Evolutionary conservation across 202 grass and related monocot genomes (phyloP), one percentile per base, ranked within the genome.

Genomic region (Hordeum pubiflorum): DNA sequence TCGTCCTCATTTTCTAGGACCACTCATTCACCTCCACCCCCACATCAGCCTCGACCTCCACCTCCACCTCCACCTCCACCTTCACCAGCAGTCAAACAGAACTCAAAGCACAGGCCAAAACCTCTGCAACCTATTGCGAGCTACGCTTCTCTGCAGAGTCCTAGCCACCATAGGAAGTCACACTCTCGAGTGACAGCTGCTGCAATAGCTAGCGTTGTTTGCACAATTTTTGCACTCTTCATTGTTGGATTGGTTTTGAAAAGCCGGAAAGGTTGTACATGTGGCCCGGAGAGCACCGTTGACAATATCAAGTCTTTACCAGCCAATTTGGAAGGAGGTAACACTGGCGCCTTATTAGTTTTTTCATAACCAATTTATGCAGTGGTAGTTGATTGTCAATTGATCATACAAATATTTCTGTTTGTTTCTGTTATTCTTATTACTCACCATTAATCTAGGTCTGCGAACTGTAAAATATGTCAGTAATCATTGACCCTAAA

Each of bases 41-140:
- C 66, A 80, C 38, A 59, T 76, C 69, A 63, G 17, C n/a, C n/a
- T 57, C 44, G 11, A 80, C 10, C 32, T 63, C 83, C 39, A 80
- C 44, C 67, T 80, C 66, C 85, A 41, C 67, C 75, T 63, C 82
- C 33, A 66, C 55, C 87, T 52, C 74, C 78, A 83, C 61, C 85
- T 82, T 24, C 85, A 24, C 78, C 82, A 88, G 79, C 93, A 77
- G 71, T 27, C 32, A 83, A 91, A 74, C 70, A 83, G 67, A 97
- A 91, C 77, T 79, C 79, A 75, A 92, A 85, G 38, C 81, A 69
- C 52, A 89, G 58, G 36, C 74, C 78, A 81, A 89, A 87, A 89
- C 31, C 87, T 83, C 79, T 69, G 24, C 76, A 86, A 56, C 38
- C 69, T 80, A 77, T 79, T 76, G 79, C 83, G 40, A 64, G 36